A percentile compares a stretch with the other conserved stretches of the same genome.
Conservation (phyloP, 768 basidiomycete genomes). For the Phanerochaete sordida region DNA sequence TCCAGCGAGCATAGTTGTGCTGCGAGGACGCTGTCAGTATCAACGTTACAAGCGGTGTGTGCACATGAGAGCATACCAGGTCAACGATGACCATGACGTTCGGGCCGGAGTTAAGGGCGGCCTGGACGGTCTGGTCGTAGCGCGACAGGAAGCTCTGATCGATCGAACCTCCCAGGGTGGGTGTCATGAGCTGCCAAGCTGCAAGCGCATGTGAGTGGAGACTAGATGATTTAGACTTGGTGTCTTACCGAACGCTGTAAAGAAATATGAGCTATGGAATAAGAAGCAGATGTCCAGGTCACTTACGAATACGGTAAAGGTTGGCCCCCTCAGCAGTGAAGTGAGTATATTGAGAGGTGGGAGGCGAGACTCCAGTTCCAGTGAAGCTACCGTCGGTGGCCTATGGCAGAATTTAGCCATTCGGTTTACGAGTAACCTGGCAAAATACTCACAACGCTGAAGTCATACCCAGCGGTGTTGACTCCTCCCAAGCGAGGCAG, state of each 20-base stretch:
- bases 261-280: neutral
- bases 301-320: constrained; percentile 41
- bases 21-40: constrained; percentile 9
- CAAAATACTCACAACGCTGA: constrained; percentile 36
- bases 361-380: constrained; percentile 34
- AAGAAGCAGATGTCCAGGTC: too few relatives aligned
- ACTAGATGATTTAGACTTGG: neutral
- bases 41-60: too few relatives aligned
- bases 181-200: constrained; percentile 54
- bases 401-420: constrained; percentile 16
- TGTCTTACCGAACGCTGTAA: constrained; percentile 27
- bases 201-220: neutral
- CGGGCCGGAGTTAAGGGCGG: constrained; percentile 36
- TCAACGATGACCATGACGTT: constrained; percentile 49
- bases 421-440: neutral
- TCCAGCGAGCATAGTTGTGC: constrained; percentile 63
- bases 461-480: constrained; percentile 47
- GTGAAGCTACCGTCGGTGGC: constrained; percentile 44
- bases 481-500: constrained; percentile 44
- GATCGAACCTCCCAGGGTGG: constrained; percentile 45
- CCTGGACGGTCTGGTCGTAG: constrained; percentile 48
- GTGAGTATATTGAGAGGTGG: constrained; percentile 42
- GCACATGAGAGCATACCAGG: constrained; percentile 29
- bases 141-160: constrained; percentile 39
- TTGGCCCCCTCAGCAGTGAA: constrained; percentile 47